Base-by-base conservation (phyloP, 495 filamentous ascomycete genomes). In the Acidomyces sp. region DNA sequence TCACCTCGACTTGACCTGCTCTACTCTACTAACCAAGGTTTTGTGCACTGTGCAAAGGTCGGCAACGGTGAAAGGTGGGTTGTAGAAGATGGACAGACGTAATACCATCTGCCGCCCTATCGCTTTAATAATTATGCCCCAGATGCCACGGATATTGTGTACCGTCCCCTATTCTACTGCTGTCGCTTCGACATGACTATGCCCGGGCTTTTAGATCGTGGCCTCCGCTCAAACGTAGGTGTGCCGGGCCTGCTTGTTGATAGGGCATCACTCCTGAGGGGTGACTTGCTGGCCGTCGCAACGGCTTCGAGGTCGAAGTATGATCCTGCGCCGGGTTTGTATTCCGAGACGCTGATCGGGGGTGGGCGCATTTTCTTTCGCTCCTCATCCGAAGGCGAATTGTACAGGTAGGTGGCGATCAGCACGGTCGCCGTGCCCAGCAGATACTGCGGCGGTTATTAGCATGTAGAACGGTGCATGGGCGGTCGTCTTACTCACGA, bases 361-460 rank as follows among this genome's bases (percentile, higher is more conserved):
- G 81, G 73, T 6, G 82, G 79, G 2, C 41, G 46, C 13, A 56
- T 49, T 38, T 36, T 47, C 9, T 67, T 68, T 5, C 30, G 16
- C 18, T 18, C 34, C 4, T 36, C 34, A 6, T 25, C 18, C 9
- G 43, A 20, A 1, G 16, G n/a, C 12, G 18, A 28, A 36, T 75
- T 85, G 63, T 93, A 95, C 23, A 95, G 71, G 41, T 82, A 93
- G 3, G 84, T 93, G 18, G 87, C 78, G 37, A 72, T 66, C 10
- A 94, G 55, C 3, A 95, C 85, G 36, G 85, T 58, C 24, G 67
- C 66, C 1, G 85, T 80, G 23, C 90, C 90, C 33, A 88, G 43
- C 21, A 92, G 35, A 56, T 87, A 94, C 88, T 95, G 52, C n/a
- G 23, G 4, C 48, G 12, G 38, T 15, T 20, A 21, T 6, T 45